Evolutionary conservation across 2,329 filamentous ascomycete genomes (phyloP).

Genomic region (Periconia sp.): DNA sequence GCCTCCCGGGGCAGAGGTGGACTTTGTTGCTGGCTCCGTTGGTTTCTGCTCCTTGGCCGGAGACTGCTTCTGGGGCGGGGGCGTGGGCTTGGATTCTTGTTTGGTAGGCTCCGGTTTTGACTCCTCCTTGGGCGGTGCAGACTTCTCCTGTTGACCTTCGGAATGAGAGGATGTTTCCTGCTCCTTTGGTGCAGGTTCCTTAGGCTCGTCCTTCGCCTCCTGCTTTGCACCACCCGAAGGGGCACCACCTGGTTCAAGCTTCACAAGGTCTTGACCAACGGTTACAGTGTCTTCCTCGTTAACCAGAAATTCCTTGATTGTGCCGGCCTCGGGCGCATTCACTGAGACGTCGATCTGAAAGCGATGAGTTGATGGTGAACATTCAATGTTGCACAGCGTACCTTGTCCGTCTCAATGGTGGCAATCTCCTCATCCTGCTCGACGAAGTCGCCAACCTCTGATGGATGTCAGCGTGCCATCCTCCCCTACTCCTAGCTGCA

Average conservation of each 20-base stretch:
- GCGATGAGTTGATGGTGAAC: not conserved
- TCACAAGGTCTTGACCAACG: constrained; percentile 90
- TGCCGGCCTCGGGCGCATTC: constrained; percentile 89
- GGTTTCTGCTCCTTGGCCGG: constrained; percentile 32
- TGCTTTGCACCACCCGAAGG: constrained; percentile 60
- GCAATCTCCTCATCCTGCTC: constrained; percentile 97
- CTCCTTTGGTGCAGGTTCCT: constrained; percentile 64
- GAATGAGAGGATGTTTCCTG: constrained; percentile 64
- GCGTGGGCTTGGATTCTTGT: constrained; percentile 46
- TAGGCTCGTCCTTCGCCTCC: constrained; percentile 62
- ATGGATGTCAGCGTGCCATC: constrained; percentile 16
- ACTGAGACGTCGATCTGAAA: constrained; percentile 91
- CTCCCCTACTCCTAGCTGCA: not conserved
- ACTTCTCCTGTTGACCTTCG: constrained; percentile 52
- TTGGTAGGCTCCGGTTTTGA: constrained; percentile 50
- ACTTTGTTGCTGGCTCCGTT: constrained; percentile 46
- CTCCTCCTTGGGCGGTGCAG: constrained; percentile 45
- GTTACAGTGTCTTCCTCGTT: constrained; percentile 94
- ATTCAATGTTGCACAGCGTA: constrained; percentile 44
- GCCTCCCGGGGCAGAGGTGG: constrained; percentile 62
- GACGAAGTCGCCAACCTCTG: constrained; percentile 87
- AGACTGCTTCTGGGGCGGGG: constrained; percentile 33
- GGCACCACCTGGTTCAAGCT: constrained; percentile 73
- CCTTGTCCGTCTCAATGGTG: constrained; percentile 99
- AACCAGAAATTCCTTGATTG: constrained; percentile 88